Conservation (phyloP, 2,329 filamentous ascomycete species). For the Aspergillus awamori region DNA sequence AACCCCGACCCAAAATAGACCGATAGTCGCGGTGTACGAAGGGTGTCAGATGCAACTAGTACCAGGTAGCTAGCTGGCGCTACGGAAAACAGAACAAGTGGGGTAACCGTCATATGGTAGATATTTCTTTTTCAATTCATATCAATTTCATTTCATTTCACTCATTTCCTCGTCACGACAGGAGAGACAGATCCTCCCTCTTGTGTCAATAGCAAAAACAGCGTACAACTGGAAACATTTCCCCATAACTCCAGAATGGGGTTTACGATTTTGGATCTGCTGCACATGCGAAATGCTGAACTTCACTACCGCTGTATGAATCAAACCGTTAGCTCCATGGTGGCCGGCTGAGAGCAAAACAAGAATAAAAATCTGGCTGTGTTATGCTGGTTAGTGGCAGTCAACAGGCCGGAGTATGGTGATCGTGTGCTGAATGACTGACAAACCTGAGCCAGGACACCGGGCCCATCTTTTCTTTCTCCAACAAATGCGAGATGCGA, state of each 20-base stretch:
- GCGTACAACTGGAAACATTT: too few species aligned
- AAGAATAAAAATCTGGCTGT: background rate
- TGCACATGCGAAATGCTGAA: background rate
- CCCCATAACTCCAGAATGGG: background rate
- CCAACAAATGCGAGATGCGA: background rate
- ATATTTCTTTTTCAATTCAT: background rate
- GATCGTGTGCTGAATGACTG: background rate
- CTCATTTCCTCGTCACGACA: background rate
- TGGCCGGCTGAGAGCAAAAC: background rate
- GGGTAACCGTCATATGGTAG: background rate
- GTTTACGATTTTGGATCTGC: background rate
- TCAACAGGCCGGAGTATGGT: background rate
- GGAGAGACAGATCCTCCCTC: background rate
- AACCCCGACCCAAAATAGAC: too few species aligned
- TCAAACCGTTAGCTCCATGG: background rate
- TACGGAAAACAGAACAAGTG: background rate
- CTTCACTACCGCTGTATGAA: background rate
- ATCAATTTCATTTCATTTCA: background rate
- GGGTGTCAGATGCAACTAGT: too few species aligned
- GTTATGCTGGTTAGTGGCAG: background rate
- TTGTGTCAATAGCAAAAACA: background rate
- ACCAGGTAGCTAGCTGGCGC: background rate
- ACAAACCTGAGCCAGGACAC: background rate
- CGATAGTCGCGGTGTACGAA: too few species aligned
- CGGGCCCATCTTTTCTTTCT: background rate